phyloP scores from a whole-genome alignment of 805 yeast genomes.

The Kodamaea laetipori region DNA sequence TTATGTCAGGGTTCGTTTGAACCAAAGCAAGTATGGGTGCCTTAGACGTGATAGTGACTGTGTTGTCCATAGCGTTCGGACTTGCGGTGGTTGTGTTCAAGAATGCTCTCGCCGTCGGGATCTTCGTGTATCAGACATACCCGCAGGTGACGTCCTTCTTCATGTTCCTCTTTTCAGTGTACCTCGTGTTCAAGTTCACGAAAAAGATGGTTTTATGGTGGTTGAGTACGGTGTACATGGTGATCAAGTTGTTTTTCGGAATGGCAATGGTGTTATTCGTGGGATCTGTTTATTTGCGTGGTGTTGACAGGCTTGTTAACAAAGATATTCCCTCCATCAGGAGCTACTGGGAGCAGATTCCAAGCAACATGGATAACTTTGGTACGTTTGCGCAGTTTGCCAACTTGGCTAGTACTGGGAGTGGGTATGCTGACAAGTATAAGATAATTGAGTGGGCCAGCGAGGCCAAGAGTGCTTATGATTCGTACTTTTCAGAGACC shows the following conservation, averaged over 20 bases:
- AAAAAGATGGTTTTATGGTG: constrained; percentile 23
- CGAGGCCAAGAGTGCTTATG: constrained; percentile 4
- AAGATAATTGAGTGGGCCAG: constrained; percentile 1
- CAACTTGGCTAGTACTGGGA: not conserved
- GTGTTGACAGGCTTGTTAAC: constrained; percentile 22
- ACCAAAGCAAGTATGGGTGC: constrained; percentile 3
- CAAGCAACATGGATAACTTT: not conserved
- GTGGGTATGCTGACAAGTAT: not conserved
- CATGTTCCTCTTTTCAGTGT: constrained; percentile 18
- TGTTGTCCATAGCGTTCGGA: constrained; percentile 15
- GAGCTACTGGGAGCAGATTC: not conserved
- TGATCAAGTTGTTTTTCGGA: constrained; percentile 22
- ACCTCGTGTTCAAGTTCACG: constrained; percentile 22
- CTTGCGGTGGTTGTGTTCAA: constrained; percentile 17
- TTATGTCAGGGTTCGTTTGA: not conserved
- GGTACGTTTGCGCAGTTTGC: constrained; percentile 1
- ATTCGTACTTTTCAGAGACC: constrained; percentile 2
- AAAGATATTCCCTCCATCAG: constrained; percentile 17
- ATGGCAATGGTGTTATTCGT: constrained; percentile 18
- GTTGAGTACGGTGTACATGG: constrained; percentile 22
- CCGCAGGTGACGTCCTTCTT: constrained; percentile 23
- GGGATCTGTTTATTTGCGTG: constrained; percentile 25
- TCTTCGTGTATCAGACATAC: constrained; percentile 18
- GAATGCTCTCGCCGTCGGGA: constrained; percentile 15
- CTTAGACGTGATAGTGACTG: constrained; percentile 16